These are phyloP conservation scores for Tetrahymena borealis DNA, from an alignment of 73 alveolate genomes.

Conservation along the genomic window DNA sequence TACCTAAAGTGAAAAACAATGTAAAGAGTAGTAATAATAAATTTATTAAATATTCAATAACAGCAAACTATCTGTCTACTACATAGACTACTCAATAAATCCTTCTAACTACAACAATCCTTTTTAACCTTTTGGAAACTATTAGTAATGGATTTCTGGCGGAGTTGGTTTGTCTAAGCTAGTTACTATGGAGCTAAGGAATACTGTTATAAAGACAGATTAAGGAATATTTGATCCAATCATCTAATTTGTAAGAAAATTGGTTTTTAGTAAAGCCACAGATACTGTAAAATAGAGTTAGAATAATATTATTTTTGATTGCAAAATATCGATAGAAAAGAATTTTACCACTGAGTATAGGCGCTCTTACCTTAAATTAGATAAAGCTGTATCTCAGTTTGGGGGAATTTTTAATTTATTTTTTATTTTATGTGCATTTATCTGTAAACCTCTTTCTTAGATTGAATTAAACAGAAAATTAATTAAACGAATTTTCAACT, in stretches of 20 bases:
- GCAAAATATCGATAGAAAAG: neutral
- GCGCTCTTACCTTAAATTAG: neutral
- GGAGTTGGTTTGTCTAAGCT: neutral
- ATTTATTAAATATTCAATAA: no score
- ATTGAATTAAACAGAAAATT: neutral
- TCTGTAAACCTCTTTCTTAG: neutral
- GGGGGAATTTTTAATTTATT: neutral
- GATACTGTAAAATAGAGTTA: neutral
- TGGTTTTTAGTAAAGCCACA: neutral
- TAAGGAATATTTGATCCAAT: neutral
- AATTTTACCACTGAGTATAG: neutral
- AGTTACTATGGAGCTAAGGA: neutral
- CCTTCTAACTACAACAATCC: neutral
- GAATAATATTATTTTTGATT: neutral
- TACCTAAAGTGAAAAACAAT: no score
- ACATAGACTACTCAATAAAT: neutral
- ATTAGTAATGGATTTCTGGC: neutral
- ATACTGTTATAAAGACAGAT: neutral
- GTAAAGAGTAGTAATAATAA: no score
- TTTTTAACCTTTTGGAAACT: neutral
- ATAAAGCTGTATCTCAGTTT: neutral
- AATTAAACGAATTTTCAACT: neutral
- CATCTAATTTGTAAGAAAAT: neutral
- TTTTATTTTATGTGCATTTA: neutral
- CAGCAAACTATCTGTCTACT: no score